Percentiles rank a stretch among this genome's conserved stretches.
Evolutionary conservation across 176 grass and related monocot species (phyloP).

Genomic region (Chloris gayana): DNA sequence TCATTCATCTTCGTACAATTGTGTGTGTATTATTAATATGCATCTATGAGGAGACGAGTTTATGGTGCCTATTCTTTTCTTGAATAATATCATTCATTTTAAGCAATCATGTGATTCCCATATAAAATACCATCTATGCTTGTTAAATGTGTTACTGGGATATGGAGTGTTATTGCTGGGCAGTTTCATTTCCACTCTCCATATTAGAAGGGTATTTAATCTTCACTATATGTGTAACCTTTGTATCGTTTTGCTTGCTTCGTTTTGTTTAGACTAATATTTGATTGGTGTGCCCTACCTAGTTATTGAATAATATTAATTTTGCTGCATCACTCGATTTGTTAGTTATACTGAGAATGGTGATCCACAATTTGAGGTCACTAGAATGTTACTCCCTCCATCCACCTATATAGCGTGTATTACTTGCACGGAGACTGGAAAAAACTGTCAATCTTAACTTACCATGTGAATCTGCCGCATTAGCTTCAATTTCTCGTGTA

Average conservation of each 20-base stretch:
- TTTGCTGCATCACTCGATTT: too few species aligned
- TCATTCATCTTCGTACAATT: slow-evolving; percentile 4
- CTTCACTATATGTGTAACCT: neutral
- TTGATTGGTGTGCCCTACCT: neutral
- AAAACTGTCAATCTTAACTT: too few species aligned
- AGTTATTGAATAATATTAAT: slow-evolving; percentile 1
- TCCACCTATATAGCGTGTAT: too few species aligned
- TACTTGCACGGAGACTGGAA: too few species aligned
- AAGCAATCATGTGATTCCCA: slow-evolving; percentile 2
- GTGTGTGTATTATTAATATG: neutral
- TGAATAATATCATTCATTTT: neutral
- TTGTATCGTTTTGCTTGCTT: neutral
- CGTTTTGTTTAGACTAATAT: neutral
- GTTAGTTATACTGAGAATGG: neutral
- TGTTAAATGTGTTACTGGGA: neutral
- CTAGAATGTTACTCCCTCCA: neutral
- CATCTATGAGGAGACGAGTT: slow-evolving; percentile 4
- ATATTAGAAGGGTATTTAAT: neutral
- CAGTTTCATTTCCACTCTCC: neutral
- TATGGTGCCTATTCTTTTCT: neutral
- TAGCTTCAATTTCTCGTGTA: too few species aligned
- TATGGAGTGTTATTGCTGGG: neutral
- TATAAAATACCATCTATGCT: slow-evolving; percentile 3
- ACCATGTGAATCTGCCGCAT: too few species aligned
- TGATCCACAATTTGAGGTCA: neutral